Conservation (phyloP, 169 alveolate genomes). For the Amoebophrya sp. region DNA sequence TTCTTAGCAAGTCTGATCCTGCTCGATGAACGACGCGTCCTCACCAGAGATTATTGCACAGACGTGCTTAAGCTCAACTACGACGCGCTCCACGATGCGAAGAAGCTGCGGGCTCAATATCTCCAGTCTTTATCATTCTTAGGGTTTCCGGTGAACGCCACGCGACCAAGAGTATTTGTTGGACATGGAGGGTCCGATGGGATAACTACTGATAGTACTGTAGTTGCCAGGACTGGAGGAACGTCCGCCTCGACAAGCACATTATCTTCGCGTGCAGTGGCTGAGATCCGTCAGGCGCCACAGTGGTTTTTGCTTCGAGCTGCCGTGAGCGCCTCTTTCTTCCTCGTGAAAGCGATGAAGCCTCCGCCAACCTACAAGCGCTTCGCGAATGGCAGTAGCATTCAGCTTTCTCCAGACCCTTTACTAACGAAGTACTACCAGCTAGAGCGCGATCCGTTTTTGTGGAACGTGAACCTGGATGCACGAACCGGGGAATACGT, state of each 20-base stretch:
- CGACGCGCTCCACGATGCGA: background rate
- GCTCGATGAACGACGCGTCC: background rate
- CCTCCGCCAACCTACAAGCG: background rate
- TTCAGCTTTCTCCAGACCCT: background rate
- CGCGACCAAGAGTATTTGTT: no score
- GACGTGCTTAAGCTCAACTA: background rate
- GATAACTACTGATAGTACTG: no score
- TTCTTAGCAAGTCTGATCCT: background rate
- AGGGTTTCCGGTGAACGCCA: no score
- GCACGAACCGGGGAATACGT: background rate
- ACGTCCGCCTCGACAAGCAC: no score
- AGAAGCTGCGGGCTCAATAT: background rate
- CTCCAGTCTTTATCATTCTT: background rate
- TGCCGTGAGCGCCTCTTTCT: background rate
- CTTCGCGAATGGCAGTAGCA: background rate
- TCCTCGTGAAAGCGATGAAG: slow-evolving; percentile 5
- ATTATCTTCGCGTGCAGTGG: no score
- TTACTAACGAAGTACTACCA: background rate
- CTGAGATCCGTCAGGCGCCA: background rate
- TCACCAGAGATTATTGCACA: background rate
- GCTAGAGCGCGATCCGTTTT: background rate
- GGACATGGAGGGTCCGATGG: no score
- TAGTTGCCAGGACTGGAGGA: no score
- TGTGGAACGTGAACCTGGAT: background rate
- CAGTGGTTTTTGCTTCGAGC: background rate